Conservation (phyloP, 2,329 filamentous ascomycete genomes). For the Ustilaginoidea virens region DNA sequence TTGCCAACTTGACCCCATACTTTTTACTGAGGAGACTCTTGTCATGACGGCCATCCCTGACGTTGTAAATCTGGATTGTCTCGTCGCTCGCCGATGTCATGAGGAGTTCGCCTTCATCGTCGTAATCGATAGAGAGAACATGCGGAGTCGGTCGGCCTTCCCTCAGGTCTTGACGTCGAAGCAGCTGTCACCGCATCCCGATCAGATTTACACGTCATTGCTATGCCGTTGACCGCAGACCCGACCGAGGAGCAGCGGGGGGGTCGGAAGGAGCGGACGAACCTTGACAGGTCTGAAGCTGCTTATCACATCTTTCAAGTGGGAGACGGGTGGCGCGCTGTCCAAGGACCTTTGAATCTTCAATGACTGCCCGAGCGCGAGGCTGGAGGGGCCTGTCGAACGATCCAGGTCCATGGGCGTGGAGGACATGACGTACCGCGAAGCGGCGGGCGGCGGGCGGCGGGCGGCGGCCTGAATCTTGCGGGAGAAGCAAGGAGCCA, state of each 20-base stretch:
- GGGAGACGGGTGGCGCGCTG: constrained; percentile 35
- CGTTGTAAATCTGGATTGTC: constrained; percentile 88
- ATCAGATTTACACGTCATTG: no score
- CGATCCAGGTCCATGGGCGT: constrained; percentile 43
- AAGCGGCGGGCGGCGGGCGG: no score
- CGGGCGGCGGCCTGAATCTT: not conserved
- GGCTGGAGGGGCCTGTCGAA: constrained; percentile 23
- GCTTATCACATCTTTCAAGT: constrained; percentile 62
- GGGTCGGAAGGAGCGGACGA: constrained; percentile 9
- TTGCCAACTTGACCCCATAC: constrained; percentile 86
- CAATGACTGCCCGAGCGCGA: constrained; percentile 28
- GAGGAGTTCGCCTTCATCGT: constrained; percentile 83
- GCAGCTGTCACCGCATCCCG: constrained; percentile 25
- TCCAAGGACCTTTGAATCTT: constrained; percentile 35
- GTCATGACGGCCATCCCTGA: constrained; percentile 75
- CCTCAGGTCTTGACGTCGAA: constrained; percentile 41
- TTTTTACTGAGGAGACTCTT: constrained; percentile 91
- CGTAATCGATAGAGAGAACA: constrained; percentile 87
- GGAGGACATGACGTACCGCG: constrained; percentile 26
- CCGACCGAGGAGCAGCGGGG: no score
- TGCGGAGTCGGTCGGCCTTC: constrained; percentile 38
- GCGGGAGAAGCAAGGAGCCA: no score
- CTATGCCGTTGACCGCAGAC: no score
- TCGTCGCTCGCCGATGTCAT: constrained; percentile 90
- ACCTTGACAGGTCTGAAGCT: constrained; percentile 72